Evolutionary conservation across 345 rosid genomes (phyloP).

Genomic region (Euphorbia peplus): DNA sequence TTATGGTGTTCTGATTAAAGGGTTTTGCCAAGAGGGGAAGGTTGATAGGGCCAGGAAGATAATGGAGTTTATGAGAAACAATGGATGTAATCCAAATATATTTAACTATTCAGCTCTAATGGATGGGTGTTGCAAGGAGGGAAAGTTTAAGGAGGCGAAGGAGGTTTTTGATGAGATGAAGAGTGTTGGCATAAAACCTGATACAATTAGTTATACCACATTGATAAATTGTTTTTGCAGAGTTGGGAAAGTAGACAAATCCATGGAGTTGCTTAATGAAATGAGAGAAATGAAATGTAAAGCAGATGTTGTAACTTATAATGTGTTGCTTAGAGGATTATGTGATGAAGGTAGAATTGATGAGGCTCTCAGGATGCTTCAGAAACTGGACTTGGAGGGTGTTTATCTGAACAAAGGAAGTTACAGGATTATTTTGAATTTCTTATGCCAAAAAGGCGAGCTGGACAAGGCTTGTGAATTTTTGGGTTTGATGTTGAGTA

Average conservation of each 20-base stretch:
- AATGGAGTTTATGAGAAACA: conserved; percentile 74
- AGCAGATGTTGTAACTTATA: conserved; percentile 71
- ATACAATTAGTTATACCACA: conserved; percentile 70
- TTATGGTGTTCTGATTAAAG: conserved; percentile 72
- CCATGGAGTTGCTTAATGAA: conserved; percentile 57
- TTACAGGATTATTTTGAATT: conserved; percentile 75
- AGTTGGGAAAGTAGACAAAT: conserved; percentile 48
- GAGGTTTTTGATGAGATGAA: conserved; percentile 58
- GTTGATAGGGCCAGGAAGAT: conserved; percentile 69
- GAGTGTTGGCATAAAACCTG: conserved; percentile 51
- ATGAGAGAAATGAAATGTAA: conserved; percentile 62
- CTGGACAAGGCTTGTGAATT: conserved; percentile 52
- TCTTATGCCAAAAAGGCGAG: conserved; percentile 54
- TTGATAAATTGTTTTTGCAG: conserved; percentile 68
- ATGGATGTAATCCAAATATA: conserved; percentile 68
- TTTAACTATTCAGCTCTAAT: conserved; percentile 66
- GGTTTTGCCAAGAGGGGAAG: conserved; percentile 67
- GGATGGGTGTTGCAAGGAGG: conserved; percentile 65
- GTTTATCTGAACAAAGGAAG: conserved; percentile 67
- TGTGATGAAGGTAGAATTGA: conserved; percentile 54
- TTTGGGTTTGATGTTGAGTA: conserved; percentile 56
- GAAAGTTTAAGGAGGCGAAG: conserved; percentile 54
- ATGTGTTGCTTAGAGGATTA: conserved; percentile 70
- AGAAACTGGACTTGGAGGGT: conserved; percentile 49
- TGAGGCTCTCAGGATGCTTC: conserved; percentile 65